Percentiles rank a stretch among this genome's conserved stretches.
Conservation (phyloP, 2,329 filamentous ascomycete genomes). For the Paecilomyces dactylethromorphus region DNA sequence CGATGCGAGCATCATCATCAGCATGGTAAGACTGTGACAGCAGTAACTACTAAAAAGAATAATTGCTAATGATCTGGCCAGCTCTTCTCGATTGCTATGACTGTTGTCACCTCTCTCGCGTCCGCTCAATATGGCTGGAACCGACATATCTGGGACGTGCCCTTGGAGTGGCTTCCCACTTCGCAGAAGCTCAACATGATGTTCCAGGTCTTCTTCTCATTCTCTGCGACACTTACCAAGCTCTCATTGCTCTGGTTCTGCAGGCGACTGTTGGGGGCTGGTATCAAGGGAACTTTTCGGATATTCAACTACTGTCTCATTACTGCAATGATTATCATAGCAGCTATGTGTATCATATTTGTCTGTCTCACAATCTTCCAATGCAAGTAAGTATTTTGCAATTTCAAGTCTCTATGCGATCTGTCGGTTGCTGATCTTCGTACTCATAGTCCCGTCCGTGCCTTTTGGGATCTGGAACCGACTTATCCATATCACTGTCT, state of each 20-base stretch:
- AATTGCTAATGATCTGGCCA: constrained; percentile 8
- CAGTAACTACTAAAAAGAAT: not conserved
- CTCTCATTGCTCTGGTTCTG: constrained; percentile 33
- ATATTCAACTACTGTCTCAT: constrained; percentile 19
- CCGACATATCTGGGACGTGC: constrained; percentile 38
- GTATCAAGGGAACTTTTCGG: constrained; percentile 19
- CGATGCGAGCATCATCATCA: constrained; percentile 40
- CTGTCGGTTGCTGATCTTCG: constrained; percentile 5
- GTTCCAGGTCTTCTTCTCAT: constrained; percentile 21
- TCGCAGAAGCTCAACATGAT: constrained; percentile 30
- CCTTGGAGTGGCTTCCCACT: constrained; percentile 17
- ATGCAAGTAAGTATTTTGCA: constrained; percentile 29
- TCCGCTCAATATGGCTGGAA: constrained; percentile 29
- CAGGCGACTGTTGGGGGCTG: constrained; percentile 22
- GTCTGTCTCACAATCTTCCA: constrained; percentile 30
- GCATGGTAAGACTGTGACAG: constrained; percentile 25
- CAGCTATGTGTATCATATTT: constrained; percentile 22
- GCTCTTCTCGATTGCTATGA: constrained; percentile 30
- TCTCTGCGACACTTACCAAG: constrained; percentile 22
- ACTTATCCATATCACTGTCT: constrained; percentile 20
- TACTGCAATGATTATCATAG: constrained; percentile 25
- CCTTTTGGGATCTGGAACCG: constrained; percentile 24
- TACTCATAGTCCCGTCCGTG: constrained; percentile 21
- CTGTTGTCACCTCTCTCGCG: constrained; percentile 24
- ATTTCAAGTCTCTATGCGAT: not conserved